These are phyloP conservation scores for Biscogniauxia marginata DNA, from an alignment of 2,329 filamentous ascomycete genomes.

Conservation along the genomic window DNA sequence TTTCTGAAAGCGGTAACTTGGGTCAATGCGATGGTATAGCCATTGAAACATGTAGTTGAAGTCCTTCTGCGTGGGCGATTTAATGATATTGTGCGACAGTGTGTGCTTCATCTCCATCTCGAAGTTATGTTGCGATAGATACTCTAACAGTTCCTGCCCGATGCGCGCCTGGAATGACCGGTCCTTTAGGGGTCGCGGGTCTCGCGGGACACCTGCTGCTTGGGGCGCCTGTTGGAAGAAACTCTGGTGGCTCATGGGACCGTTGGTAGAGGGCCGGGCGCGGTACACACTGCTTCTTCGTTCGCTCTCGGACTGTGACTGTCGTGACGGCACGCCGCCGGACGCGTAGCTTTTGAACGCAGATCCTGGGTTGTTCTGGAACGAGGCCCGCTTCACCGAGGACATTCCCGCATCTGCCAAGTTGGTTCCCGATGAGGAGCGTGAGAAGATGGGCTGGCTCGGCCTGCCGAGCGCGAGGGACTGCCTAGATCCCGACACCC, in stretches of 20 bases:
- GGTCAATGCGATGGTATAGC: slow-evolving; percentile 94
- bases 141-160: slow-evolving; percentile 86
- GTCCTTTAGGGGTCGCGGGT: slow-evolving; percentile 84
- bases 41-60: slow-evolving; percentile 98
- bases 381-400: slow-evolving; percentile 80
- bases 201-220: slow-evolving; percentile 77
- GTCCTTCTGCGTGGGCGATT: slow-evolving; percentile 95
- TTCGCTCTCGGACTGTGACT: slow-evolving; percentile 53
- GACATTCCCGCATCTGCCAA: slow-evolving; percentile 77
- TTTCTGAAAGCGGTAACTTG: slow-evolving; percentile 88
- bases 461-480: slow-evolving; percentile 83
- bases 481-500: slow-evolving; percentile 78
- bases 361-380: slow-evolving; percentile 62
- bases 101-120: slow-evolving; percentile 97
- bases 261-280: slow-evolving; percentile 64
- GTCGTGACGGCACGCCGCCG: slow-evolving; percentile 41
- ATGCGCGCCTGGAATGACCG: slow-evolving; percentile 77
- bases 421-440: slow-evolving; percentile 79
- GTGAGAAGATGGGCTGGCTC: slow-evolving; percentile 82
- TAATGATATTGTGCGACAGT: slow-evolving; percentile 85
- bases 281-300: slow-evolving; percentile 82
- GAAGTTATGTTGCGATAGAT: slow-evolving; percentile 89
- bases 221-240: slow-evolving; percentile 90
- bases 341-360: slow-evolving; percentile 70
- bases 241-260: slow-evolving; percentile 75